Conservation (phyloP, 2,329 filamentous ascomycete genomes). For the Exserohilum rostratum region DNA sequence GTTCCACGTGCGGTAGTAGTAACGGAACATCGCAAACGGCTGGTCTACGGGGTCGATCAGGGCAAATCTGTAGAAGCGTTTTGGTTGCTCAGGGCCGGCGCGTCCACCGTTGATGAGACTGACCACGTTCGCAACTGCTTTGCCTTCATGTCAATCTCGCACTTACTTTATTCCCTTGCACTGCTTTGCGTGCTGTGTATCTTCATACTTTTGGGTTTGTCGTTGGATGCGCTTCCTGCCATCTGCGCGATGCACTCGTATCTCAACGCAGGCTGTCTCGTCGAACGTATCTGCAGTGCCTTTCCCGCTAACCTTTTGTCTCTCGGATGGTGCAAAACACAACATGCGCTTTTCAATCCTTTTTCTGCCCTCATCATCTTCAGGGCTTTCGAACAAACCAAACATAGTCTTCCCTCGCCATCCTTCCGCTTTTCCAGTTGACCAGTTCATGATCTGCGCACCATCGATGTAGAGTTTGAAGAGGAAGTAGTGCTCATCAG, state of each 20-base stretch:
- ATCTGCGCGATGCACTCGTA: constrained; percentile 50
- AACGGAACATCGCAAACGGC: constrained; percentile 56
- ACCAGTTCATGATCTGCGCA: constrained; percentile 52
- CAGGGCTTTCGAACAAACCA: constrained; percentile 48
- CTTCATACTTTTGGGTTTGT: constrained; percentile 30
- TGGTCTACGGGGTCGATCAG: constrained; percentile 56
- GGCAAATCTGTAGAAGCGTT: constrained; percentile 56
- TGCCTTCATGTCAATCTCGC: not conserved
- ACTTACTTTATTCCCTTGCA: constrained; percentile 41
- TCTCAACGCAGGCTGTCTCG: constrained; percentile 46
- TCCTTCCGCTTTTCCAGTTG: constrained; percentile 49
- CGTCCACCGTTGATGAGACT: constrained; percentile 49
- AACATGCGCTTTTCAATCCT: constrained; percentile 51
- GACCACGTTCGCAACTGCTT: constrained; percentile 19
- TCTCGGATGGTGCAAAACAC: constrained; percentile 40
- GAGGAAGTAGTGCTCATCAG: constrained; percentile 46
- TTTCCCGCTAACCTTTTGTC: constrained; percentile 7
- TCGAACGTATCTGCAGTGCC: constrained; percentile 24
- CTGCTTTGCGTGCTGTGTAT: constrained; percentile 27
- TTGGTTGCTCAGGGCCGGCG: constrained; percentile 49
- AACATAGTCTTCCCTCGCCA: constrained; percentile 56
- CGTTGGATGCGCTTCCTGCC: constrained; percentile 48
- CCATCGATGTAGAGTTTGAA: constrained; percentile 56
- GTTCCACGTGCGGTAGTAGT: constrained; percentile 44
- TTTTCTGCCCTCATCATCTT: constrained; percentile 35